Base-by-base conservation (phyloP, 2,329 filamentous ascomycete genomes). In the Eutypella sp. region DNA sequence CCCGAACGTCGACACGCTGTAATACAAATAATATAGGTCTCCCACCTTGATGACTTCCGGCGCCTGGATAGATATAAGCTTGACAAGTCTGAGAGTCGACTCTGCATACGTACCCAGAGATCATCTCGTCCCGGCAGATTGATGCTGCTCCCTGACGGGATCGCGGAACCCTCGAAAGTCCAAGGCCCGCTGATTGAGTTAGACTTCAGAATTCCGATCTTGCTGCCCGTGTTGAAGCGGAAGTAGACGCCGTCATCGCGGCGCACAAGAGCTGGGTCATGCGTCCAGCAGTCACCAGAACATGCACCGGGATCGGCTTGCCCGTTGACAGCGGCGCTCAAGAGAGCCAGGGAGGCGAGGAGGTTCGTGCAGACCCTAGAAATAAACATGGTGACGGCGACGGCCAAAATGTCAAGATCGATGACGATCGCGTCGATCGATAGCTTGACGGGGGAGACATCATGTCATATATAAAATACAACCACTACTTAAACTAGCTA, bases 1-100 rank as follows among this genome's bases (percentile, higher is more conserved):
- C 1, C 80, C 81, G 49, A 81, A 82, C 1, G 73, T 68, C 15
- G 73, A 79, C 18, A 83, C 78, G 2, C 75, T 70, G 62, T 85
- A 83, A 71, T 81, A 84, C 18, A 85, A 73, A 54, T 79, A 72
- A 65, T 81, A 82, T n/a, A 72, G 19, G 36, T 39, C 20, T n/a
- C 36, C 36, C 23, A 39, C 18, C 20, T 39, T 39, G 13, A 22
- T 4, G 7, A 39, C 36, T 10, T 39, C 36, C 19, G 36, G 36
- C 19, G 36, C 36, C 36, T 39, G 22, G 58, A 45, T 46, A 74
- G 66, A 22, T 61, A 67, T 47, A 83, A 63, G 16, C 78, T 38
- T 13, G 23, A 20, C 23, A 36, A 11, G 31, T 31, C 22, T 25
- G 3, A 36, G 19, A 18, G 13, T 18, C n/a, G 16, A n/a, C 24